Percentiles rank a stretch among this genome's conserved stretches.
Evolutionary conservation across 495 filamentous ascomycete species (phyloP).

Genomic region (Aspergillus kassunensis): DNA sequence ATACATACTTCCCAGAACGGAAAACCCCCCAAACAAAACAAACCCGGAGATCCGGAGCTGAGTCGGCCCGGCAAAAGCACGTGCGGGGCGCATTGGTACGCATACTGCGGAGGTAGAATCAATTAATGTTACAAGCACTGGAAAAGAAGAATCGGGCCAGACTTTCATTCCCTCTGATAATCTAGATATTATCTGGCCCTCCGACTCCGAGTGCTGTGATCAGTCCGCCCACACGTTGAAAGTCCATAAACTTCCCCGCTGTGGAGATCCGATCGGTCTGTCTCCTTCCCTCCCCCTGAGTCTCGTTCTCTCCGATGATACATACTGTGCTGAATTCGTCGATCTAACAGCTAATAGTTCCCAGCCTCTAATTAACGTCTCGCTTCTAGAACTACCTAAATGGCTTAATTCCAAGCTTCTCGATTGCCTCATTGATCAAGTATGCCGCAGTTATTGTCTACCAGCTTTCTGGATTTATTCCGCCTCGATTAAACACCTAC

Average conservation of each 20-base stretch:
- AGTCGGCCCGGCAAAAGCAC: constrained; percentile 32
- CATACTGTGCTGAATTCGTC: background rate
- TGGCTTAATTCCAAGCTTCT: background rate
- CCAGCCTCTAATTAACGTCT: background rate
- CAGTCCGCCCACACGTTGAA: background rate
- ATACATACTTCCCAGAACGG: constrained; percentile 16
- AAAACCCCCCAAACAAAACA: constrained; percentile 24
- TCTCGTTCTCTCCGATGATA: background rate
- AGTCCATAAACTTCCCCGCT: constrained; percentile 22
- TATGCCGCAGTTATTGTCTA: constrained; percentile 8
- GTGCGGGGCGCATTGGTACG: constrained; percentile 17
- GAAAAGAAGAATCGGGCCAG: background rate
- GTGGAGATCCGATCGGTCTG: constrained; percentile 25
- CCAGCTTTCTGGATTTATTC: constrained; percentile 7
- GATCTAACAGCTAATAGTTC: constrained; percentile 6
- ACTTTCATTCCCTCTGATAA: background rate
- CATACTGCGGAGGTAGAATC: too few species aligned
- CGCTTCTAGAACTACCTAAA: background rate
- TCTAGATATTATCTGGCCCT: too few species aligned
- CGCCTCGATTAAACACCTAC: constrained; percentile 3
- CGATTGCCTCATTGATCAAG: constrained; percentile 8
- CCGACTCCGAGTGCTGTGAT: background rate
- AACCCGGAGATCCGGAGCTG: constrained; percentile 24
- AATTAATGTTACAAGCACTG: too few species aligned
- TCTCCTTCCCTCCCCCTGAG: constrained; percentile 15